Evolutionary conservation across 805 yeast species (phyloP), one percentile per base, ranked within the genome.

Genomic region (Ogataea saltuana): DNA sequence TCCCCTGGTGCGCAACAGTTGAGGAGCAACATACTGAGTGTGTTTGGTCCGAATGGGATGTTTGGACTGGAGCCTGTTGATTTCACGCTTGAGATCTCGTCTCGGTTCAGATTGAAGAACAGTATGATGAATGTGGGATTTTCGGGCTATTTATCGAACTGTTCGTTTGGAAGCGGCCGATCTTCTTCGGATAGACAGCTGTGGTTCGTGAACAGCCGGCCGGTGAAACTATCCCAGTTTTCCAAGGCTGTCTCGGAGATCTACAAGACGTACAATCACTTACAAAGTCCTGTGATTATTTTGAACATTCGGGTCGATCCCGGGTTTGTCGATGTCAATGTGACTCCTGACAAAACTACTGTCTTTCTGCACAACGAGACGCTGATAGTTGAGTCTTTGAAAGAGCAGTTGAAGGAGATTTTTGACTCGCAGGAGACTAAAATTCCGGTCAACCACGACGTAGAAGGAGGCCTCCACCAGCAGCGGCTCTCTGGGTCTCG

Each of bases 331-430:
- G 99, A 93, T 64, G 72, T 93, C 15, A 93, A 93, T 62, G 85
- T 93, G 1, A 83, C 96, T 0, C 98, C 99, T 0, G 97, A 93
- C 60, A 93, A 93, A 59, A 70, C 91, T 40, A 76, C 80, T 2
- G 71, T 90, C 2, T 58, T 86, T 54, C 58, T 89, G 2, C 88
- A 83, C 45, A 71, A 80, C 48, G 97, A 90, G 60, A 59, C 63
- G 3, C 60, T 66, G n/a, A 59, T 90, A 1, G 51, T 85, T 4
- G 85, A 81, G 25, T 64, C 65, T 1, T 49, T 91, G 4, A 69
- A 78, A 41, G 75, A 70, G n/a, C 60, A 68, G n/a, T 54, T 90
- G 13, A 53, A 58, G 0, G 59, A 61, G 1, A 71, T 75, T 44
- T 87, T 76, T 55, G 71, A 75, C 16, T 39, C 46, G 0, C 62